These are phyloP conservation scores for Chlorencoelia australis DNA, from an alignment of 2,329 filamentous ascomycete species.

Conservation along the genomic window DNA sequence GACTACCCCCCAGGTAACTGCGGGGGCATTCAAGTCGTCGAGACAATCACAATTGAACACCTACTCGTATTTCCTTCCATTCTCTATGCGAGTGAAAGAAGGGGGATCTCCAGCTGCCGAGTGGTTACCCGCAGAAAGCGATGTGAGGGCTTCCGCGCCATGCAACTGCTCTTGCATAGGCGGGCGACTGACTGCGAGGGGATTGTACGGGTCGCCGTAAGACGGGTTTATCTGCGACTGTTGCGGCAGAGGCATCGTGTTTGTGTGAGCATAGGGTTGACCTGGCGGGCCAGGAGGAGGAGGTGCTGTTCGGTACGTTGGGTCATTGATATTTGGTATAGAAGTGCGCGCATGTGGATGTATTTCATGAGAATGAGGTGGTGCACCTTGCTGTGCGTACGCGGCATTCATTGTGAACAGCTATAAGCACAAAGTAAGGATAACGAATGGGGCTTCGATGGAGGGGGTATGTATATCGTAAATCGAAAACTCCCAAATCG, in stretches of 20 bases:
- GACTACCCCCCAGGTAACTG: background rate
- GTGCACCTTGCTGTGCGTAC: conserved; percentile 17
- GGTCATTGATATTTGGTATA: conserved; percentile 11
- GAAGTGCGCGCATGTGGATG: conserved; percentile 10
- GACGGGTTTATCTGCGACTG: conserved; percentile 11
- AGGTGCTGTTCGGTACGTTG: conserved; percentile 10
- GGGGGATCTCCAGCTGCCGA: conserved; percentile 12
- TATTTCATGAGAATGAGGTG: conserved; percentile 12
- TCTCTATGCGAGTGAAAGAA: conserved; percentile 11
- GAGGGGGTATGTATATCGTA: too few species aligned
- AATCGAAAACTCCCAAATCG: too few species aligned
- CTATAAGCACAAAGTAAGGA: too few species aligned
- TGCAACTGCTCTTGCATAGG: conserved; percentile 14
- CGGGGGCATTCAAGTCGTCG: background rate
- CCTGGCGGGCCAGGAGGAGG: conserved; percentile 9
- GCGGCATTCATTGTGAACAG: conserved; percentile 16
- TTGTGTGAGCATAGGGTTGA: conserved; percentile 17
- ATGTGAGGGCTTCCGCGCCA: conserved; percentile 7
- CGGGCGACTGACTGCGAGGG: conserved; percentile 11
- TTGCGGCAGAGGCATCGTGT: conserved; percentile 10
- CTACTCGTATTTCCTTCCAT: conserved; percentile 24
- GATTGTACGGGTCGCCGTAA: conserved; percentile 12
- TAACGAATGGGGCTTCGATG: too few species aligned
- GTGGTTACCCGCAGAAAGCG: conserved; percentile 13
- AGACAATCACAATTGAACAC: conserved; percentile 5